Percentiles rank a stretch among this genome's conserved stretches.
These are phyloP conservation scores for Euryodendron excelsum DNA, from an alignment of 148 eudicot genomes.

Conservation along the genomic window DNA sequence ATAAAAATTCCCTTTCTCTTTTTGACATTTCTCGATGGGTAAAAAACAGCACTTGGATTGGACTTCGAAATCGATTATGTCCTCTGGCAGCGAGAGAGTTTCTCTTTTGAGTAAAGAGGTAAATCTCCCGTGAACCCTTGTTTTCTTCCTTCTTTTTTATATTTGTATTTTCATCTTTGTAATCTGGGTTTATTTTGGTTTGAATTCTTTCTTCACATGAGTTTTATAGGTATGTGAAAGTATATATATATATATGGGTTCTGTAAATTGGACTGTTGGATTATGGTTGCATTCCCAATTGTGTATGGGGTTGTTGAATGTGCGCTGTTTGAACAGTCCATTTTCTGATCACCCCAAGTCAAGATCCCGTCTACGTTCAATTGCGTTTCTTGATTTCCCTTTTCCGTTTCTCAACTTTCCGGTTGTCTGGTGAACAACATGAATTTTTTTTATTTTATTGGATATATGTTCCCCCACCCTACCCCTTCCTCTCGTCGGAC, in stretches of 20 bases:
- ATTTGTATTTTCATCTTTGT: background rate
- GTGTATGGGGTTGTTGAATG: background rate
- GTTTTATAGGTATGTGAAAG: background rate
- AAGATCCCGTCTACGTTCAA: background rate
- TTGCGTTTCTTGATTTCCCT: background rate
- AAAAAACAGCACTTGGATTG: constrained; percentile 11
- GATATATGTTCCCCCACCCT: no score
- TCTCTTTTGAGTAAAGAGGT: constrained; percentile 20
- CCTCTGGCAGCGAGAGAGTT: constrained; percentile 21
- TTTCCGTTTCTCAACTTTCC: background rate
- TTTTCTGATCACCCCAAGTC: background rate
- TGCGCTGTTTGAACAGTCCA: background rate
- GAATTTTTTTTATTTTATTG: background rate
- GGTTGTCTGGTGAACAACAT: no score
- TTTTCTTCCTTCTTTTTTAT: background rate
- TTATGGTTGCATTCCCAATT: background rate
- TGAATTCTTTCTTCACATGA: background rate
- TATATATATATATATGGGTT: background rate
- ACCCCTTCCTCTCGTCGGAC: no score
- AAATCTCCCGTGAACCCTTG: background rate
- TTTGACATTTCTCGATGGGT: constrained; percentile 3
- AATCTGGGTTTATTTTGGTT: background rate
- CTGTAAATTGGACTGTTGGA: background rate
- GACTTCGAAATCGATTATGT: constrained; percentile 17
- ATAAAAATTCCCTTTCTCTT: background rate